phyloP scores from a whole-genome alignment of 495 filamentous ascomycete species.

The Trichoderma erinaceum region DNA sequence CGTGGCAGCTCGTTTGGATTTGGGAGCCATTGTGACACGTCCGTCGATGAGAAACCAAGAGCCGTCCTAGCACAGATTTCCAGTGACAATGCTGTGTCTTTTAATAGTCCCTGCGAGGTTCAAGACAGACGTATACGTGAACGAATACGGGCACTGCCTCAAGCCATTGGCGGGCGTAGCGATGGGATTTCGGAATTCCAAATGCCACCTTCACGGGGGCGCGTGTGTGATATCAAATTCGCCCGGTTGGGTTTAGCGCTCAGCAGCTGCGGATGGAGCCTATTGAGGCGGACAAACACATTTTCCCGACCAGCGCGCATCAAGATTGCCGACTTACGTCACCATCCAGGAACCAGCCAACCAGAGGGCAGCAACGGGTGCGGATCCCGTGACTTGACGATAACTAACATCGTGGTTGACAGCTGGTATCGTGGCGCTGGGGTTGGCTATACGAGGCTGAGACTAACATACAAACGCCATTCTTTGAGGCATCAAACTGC shows the following conservation, averaged over 20 bases:
- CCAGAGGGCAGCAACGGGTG: neutral
- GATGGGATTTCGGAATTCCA: neutral
- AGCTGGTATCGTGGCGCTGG: neutral
- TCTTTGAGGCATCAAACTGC: neutral
- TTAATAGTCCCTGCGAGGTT: neutral
- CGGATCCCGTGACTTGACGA: slow-evolving; percentile 6
- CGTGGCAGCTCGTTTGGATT: slow-evolving; percentile 15
- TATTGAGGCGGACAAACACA: neutral
- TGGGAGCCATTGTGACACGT: slow-evolving; percentile 24
- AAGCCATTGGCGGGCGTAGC: neutral
- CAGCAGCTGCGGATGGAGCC: neutral
- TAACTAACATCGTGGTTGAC: neutral
- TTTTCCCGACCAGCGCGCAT: neutral
- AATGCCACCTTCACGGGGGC: neutral
- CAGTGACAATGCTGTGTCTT: neutral
- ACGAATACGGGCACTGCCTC: neutral
- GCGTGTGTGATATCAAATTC: neutral
- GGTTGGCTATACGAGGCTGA: neutral
- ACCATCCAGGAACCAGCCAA: slow-evolving; percentile 9
- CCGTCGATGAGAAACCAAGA: neutral
- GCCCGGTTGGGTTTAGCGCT: neutral
- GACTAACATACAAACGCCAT: neutral
- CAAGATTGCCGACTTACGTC: neutral
- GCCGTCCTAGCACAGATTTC: neutral
- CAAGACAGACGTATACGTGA: neutral